phyloP scores from a whole-genome alignment of 2,329 filamentous ascomycete species.

The Thermoascus crustaceus region DNA sequence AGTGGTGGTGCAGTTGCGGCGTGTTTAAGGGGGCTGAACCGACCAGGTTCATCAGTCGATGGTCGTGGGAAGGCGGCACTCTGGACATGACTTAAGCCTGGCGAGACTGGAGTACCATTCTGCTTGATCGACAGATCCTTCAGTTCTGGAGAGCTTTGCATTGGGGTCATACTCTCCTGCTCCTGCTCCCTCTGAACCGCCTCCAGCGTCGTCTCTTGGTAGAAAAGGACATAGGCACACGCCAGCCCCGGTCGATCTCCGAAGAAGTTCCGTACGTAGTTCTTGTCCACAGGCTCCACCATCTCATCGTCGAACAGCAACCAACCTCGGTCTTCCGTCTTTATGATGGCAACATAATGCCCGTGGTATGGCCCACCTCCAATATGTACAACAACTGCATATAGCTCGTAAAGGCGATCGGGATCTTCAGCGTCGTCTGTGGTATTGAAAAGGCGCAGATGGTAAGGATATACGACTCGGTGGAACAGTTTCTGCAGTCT shows the following conservation, averaged over 20 bases:
- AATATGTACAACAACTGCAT: conserved; percentile 95
- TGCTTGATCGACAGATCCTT: conserved; percentile 21
- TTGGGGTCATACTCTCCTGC: conserved; percentile 53
- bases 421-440: conserved; percentile 91
- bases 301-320: conserved; percentile 96
- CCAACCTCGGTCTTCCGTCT: conserved; percentile 94
- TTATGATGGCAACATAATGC: conserved; percentile 96
- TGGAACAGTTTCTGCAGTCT: conserved; percentile 94
- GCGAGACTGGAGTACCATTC: conserved; percentile 24
- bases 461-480: conserved; percentile 92
- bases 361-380: conserved; percentile 95
- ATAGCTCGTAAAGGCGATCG: conserved; percentile 89
- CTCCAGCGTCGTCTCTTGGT: conserved; percentile 77
- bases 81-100: conserved; percentile 31
- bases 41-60: conserved; percentile 28
- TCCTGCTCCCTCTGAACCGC: conserved; percentile 71
- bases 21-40: conserved; percentile 24
- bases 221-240: conserved; percentile 94
- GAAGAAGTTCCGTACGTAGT: conserved; percentile 94
- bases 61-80: conserved; percentile 31
- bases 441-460: conserved; percentile 93
- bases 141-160: conserved; percentile 42
- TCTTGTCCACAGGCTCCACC: conserved; percentile 95
- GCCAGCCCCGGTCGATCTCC: conserved; percentile 85
- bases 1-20: conserved; percentile 39